Evolutionary conservation across 2,329 filamentous ascomycete species (phyloP), one percentile per base, ranked within the genome.

Genomic region (Xylaria sp.): DNA sequence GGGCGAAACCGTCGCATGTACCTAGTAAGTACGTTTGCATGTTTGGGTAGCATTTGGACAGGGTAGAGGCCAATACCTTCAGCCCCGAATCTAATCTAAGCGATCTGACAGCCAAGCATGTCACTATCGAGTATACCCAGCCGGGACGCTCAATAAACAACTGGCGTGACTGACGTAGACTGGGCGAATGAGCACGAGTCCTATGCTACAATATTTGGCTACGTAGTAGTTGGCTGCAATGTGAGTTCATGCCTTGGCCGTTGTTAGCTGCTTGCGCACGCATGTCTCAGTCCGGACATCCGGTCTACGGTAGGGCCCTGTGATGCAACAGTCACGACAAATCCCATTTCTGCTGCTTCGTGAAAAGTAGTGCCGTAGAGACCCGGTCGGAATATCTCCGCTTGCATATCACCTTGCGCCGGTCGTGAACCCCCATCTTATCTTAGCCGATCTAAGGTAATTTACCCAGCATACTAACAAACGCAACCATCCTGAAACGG

Each of bases 31-130:
- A 60, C 29, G 57, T 58, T 40, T 32, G 27, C 32, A 40, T 27
- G 59, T 51, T 63, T 63, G 35, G 65, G 65, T 63, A 63, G 53
- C n/a, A 63, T 63, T 32, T 53, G 13, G 44, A 44, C 44, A 44
- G 59, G 59, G 59, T 42, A 53, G 54, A 54, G 32, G 57, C 50
- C 47, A 61, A 48, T 66, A 55, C 42, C 37, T 66, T 67, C 60
- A 67, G 60, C 65, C 65, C 65, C 65, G 59, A 35, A 35, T 35
- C 32, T 35, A 63, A 60, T 67, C 35, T 63, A 63, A 67, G 47
- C 60, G 60, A 63, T 18, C 64, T 42, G 48, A 48, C 40, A 29
- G 54, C 60, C 60, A 63, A 63, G 60, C 25, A 25, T 63, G 32
- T 54, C 29, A 47, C 53, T 59, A 53, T 27, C 25, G 29, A 25